A percentile compares a stretch with the other conserved stretches of the same genome.
phyloP scores from a whole-genome alignment of 306 rosid genomes.

The Canavalia gladiata region DNA sequence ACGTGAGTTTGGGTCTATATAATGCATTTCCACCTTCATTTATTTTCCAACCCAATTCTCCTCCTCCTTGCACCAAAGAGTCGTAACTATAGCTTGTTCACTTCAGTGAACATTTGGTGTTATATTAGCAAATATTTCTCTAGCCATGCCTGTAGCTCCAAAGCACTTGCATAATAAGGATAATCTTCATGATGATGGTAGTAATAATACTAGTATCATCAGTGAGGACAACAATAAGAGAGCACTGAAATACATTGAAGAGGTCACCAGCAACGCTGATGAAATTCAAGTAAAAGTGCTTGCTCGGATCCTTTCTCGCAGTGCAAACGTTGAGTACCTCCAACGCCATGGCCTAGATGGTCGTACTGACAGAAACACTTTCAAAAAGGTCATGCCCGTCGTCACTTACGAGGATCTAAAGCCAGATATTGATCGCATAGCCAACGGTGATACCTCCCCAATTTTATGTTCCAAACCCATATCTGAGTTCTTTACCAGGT shows the following conservation, averaged over 20 bases:
- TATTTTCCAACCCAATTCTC: conserved; percentile 13
- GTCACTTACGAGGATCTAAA: conserved; percentile 30
- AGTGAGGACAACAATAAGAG: neutral
- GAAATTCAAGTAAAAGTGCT: conserved; percentile 23
- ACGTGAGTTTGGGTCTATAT: conserved; percentile 2
- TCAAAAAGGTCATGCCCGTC: neutral
- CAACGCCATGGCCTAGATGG: conserved; percentile 17
- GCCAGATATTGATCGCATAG: conserved; percentile 35
- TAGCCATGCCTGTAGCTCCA: conserved; percentile 25
- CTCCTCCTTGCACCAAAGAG: neutral
- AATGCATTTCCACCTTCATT: neutral
- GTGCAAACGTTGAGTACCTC: neutral
- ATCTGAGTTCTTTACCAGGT: conserved; percentile 27
- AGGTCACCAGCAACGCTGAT: neutral
- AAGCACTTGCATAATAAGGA: neutral
- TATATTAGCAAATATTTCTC: neutral
- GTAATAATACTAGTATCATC: neutral
- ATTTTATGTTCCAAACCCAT: conserved; percentile 36
- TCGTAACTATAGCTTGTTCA: neutral
- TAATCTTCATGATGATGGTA: neutral
- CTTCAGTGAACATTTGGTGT: neutral
- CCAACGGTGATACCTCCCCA: conserved; percentile 31
- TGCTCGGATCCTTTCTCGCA: neutral
- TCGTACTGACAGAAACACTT: conserved; percentile 19
- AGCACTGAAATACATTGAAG: conserved; percentile 24